Evolutionary conservation across 2,329 filamentous ascomycete genomes (phyloP).

Genomic region (Zymoseptoria ardabiliae): DNA sequence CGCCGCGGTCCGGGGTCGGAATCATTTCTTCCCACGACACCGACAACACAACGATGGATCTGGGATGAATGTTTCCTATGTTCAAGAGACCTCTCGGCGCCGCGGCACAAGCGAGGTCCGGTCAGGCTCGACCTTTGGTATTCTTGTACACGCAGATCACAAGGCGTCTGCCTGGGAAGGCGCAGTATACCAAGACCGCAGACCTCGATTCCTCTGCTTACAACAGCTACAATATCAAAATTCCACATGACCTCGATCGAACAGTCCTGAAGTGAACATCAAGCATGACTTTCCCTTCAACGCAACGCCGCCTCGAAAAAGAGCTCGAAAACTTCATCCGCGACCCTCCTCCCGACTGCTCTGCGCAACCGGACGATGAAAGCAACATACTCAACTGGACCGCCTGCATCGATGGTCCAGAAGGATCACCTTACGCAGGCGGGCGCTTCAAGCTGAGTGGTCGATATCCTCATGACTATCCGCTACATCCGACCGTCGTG

Average conservation of each 20-base stretch:
- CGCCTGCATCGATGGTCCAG: background rate
- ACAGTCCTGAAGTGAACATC: background rate
- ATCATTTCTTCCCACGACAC: no score
- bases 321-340: background rate
- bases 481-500: background rate
- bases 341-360: background rate
- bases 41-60: no score
- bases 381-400: background rate
- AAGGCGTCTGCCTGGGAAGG: no score
- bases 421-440: background rate
- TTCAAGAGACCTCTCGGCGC: no score
- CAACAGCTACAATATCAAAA: background rate
- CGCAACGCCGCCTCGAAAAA: background rate
- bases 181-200: no score
- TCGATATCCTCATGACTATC: background rate
- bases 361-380: background rate
- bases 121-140: no score
- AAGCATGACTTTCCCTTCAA: background rate
- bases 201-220: background rate
- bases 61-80: no score
- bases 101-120: no score
- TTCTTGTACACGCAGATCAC: no score
- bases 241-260: no score
- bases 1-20: no score
- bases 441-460: background rate